Base-by-base conservation (phyloP, 352 stramenopile species). In the Phytophthora europaea region DNA sequence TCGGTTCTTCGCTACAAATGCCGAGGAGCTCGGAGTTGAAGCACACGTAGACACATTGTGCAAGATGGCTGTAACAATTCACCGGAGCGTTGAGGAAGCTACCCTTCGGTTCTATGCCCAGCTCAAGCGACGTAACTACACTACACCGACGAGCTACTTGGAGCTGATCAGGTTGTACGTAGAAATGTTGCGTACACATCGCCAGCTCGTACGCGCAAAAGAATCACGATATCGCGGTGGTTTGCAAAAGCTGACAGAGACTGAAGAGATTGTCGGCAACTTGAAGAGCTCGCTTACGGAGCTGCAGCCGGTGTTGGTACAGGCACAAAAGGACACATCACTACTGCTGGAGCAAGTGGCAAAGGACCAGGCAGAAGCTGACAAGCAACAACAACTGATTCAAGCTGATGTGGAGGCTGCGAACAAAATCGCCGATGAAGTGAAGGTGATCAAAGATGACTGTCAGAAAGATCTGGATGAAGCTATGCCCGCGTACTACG, bases 91-190 rank as follows among this genome's bases (percentile, higher is more conserved):
- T 13, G 94, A 98, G 68, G 90, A 91, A 48, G 83, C 86, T 7
- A 94, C 94, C 0, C 84, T 84, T 28, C 76, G 73, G 10, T 94
- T 95, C 45, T 98, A 91, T 65, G 76, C 84, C 10, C 81, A 97
- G 50, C 82, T 98, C 23, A 88, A 98, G 61, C 89, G 93, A 10
- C 89, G 93, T 16, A 98, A 98, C 70, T 99, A 99, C 66, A 98
- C 96, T n/a, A 99, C 96, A 7, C 95, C 96, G 1, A 99, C 95
- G 50, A 98, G 91, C 61, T 99, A 99, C 66, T 76, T 99, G 5
- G 96, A 99, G 70, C 85, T 99, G n/a, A 96, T 99, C 54, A 91
- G 95, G 40, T 73, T 98, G 34, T 99, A 98, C 60, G 88, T 98
- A 15, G 87, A 96, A 53, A 96, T 98, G 84, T 67, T 99, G 4